Percentiles rank a stretch among this genome's conserved stretches.
phyloP scores from a whole-genome alignment of 805 yeast genomes.

The Kluyveromyces lactis region DNA sequence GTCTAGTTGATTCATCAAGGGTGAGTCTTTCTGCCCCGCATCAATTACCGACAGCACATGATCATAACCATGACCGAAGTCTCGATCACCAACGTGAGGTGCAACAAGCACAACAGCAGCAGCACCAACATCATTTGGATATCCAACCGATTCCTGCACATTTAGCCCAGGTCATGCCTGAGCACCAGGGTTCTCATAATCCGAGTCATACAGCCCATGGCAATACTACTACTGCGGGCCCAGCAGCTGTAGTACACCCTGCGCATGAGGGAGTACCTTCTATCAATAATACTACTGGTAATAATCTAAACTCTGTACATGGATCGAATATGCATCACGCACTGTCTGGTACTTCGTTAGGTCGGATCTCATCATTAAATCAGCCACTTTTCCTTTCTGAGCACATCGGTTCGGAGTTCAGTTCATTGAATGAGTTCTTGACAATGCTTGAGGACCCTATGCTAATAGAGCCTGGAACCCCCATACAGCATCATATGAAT shows the following conservation, averaged over 20 bases:
- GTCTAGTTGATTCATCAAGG: neutral
- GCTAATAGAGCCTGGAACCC: conserved; percentile 23
- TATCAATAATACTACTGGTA: neutral
- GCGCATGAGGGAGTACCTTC: too few relatives aligned
- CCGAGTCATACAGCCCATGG: conserved; percentile 1
- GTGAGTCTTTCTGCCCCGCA: neutral
- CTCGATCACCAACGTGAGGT: too few relatives aligned
- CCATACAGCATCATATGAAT: neutral
- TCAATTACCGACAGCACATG: too few relatives aligned
- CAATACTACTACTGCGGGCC: neutral
- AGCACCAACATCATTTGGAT: conserved; percentile 3
- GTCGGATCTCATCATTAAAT: conserved; percentile 2
- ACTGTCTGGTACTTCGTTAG: neutral
- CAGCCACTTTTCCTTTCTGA: conserved; percentile 82
- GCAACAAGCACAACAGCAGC: neutral
- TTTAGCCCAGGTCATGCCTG: conserved; percentile 3
- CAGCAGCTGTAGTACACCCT: neutral
- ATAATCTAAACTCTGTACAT: neutral
- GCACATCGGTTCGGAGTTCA: conserved; percentile 88
- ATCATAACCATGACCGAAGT: too few relatives aligned
- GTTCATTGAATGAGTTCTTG: conserved; percentile 79
- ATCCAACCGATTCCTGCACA: conserved; percentile 7
- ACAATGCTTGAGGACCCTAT: conserved; percentile 82
- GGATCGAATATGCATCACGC: neutral
- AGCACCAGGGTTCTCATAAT: neutral